These are phyloP conservation scores for Ploettnerulaceae sp. DNA, from an alignment of 2,329 filamentous ascomycete species.

Conservation along the genomic window DNA sequence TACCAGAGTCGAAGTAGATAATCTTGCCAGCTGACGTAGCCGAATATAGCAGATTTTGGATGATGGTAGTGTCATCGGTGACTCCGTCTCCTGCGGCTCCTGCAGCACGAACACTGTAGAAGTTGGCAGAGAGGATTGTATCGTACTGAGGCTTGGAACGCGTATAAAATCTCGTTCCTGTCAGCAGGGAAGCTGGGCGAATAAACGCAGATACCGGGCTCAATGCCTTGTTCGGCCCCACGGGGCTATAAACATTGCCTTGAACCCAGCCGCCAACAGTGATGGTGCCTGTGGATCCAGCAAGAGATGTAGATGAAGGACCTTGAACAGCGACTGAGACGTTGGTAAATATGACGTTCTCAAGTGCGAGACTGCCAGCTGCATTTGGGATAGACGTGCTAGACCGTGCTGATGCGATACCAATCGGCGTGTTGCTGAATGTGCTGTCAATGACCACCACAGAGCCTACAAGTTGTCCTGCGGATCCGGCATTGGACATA, in stretches of 20 bases:
- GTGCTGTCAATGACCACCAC: slow-evolving; percentile 53
- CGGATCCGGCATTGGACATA: slow-evolving; percentile 40
- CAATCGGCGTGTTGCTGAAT: slow-evolving; percentile 45
- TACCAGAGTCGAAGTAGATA: slow-evolving; percentile 52
- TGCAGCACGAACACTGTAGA: slow-evolving; percentile 40
- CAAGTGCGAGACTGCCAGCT: slow-evolving; percentile 74
- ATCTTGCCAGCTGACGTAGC: slow-evolving; percentile 46
- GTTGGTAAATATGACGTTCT: slow-evolving; percentile 76
- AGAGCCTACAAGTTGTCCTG: slow-evolving; percentile 47
- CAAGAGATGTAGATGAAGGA: slow-evolving; percentile 60
- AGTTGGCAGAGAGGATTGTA: slow-evolving; percentile 34
- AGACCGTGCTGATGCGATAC: slow-evolving; percentile 44
- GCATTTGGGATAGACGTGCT: slow-evolving; percentile 51
- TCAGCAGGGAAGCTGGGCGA: slow-evolving; percentile 41
- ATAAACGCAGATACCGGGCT: slow-evolving; percentile 40
- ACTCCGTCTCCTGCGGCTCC: slow-evolving; percentile 47
- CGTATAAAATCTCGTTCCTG: slow-evolving; percentile 44
- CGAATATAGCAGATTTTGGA: slow-evolving; percentile 51
- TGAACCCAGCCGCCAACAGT: slow-evolving; percentile 71
- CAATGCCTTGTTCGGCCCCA: slow-evolving; percentile 38
- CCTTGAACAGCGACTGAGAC: slow-evolving; percentile 61
- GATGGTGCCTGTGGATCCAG: slow-evolving; percentile 66
- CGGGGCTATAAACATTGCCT: slow-evolving; percentile 63
- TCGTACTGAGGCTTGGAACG: slow-evolving; percentile 53
- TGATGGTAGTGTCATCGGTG: slow-evolving; percentile 54